Percentiles rank a stretch among this genome's conserved stretches.
Evolutionary conservation across 495 filamentous ascomycete species (phyloP).

Genomic region (Penicillium taxi): DNA sequence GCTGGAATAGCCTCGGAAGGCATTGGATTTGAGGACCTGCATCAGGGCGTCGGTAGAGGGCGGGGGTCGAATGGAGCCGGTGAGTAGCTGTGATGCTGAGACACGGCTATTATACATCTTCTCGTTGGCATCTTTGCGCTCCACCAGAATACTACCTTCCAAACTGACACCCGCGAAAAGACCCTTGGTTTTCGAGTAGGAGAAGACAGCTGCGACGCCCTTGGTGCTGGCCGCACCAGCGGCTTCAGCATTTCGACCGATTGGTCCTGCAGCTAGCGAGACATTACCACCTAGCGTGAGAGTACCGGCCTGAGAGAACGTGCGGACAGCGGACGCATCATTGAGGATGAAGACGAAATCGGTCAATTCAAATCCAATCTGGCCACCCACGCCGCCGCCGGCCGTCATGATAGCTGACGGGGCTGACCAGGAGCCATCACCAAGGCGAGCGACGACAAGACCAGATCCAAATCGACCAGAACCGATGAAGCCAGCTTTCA

Average conservation of each 20-base stretch:
- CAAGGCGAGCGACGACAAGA: constrained; percentile 85
- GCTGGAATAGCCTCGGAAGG: constrained; percentile 63
- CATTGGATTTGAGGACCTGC: constrained; percentile 71
- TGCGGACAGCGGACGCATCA: constrained; percentile 81
- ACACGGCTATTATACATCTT: constrained; percentile 82
- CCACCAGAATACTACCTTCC: constrained; percentile 83
- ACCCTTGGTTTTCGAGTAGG: constrained; percentile 95
- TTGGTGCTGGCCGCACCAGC: constrained; percentile 87
- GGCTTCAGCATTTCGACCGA: constrained; percentile 92
- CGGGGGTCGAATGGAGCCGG: constrained; percentile 68
- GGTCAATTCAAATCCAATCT: constrained; percentile 95
- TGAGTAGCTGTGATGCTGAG: constrained; percentile 74
- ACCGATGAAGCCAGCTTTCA: constrained; percentile 94
- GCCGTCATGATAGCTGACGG: constrained; percentile 86
- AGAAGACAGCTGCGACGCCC: constrained; percentile 87
- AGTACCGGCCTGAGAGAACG: constrained; percentile 86
- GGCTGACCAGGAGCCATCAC: constrained; percentile 88
- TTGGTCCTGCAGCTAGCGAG: constrained; percentile 85
- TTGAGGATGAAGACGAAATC: constrained; percentile 99
- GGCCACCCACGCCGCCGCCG: constrained; percentile 89
- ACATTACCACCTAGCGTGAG: constrained; percentile 94
- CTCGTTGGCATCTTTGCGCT: constrained; percentile 92
- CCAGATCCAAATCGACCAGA: constrained; percentile 89
- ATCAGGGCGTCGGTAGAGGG: constrained; percentile 76
- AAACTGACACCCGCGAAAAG: constrained; percentile 92